phyloP scores from a whole-genome alignment of 805 yeast genomes.

The Dipodascus albidus region DNA sequence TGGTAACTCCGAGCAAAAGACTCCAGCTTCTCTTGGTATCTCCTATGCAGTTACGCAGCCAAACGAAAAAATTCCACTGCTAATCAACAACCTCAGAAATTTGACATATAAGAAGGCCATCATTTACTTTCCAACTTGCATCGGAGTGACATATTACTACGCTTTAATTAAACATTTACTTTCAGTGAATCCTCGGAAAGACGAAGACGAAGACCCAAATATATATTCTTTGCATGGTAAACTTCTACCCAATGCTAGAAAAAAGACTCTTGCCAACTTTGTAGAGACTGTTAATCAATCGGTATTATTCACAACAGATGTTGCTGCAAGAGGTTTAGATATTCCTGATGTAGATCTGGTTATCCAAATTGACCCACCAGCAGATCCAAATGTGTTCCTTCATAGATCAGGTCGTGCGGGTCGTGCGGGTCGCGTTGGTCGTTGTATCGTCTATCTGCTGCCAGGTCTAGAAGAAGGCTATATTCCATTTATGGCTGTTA shows the following conservation, averaged over 20 bases:
- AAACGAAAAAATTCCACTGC: slow-evolving; percentile 44
- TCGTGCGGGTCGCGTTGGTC: slow-evolving; percentile 76
- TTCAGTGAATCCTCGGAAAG: slow-evolving; percentile 13
- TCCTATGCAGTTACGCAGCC: slow-evolving; percentile 51
- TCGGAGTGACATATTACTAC: slow-evolving; percentile 69
- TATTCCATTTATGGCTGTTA: slow-evolving; percentile 67
- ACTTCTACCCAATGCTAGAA: slow-evolving; percentile 65
- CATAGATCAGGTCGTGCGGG: slow-evolving; percentile 96
- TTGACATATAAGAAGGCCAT: slow-evolving; percentile 66
- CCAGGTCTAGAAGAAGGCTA: slow-evolving; percentile 73
- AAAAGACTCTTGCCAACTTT: slow-evolving; percentile 58
- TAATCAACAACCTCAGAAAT: slow-evolving; percentile 42
- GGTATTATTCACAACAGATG: slow-evolving; percentile 84
- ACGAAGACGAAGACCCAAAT: slow-evolving; percentile 23
- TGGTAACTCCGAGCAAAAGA: slow-evolving; percentile 22
- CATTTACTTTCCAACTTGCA: slow-evolving; percentile 88
- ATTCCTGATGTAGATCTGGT: slow-evolving; percentile 91
- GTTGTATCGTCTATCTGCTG: slow-evolving; percentile 62
- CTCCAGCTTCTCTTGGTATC: slow-evolving; percentile 56
- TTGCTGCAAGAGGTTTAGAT: slow-evolving; percentile 96
- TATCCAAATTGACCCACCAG: slow-evolving; percentile 90
- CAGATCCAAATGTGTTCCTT: slow-evolving; percentile 80
- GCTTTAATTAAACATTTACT: slow-evolving; percentile 36
- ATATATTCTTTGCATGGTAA: slow-evolving; percentile 85
- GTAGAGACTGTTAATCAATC: slow-evolving; percentile 36